Evolutionary conservation across 257 asterid species (phyloP), one percentile per base, ranked within the genome.

Genomic region (Henckelia pumila): DNA sequence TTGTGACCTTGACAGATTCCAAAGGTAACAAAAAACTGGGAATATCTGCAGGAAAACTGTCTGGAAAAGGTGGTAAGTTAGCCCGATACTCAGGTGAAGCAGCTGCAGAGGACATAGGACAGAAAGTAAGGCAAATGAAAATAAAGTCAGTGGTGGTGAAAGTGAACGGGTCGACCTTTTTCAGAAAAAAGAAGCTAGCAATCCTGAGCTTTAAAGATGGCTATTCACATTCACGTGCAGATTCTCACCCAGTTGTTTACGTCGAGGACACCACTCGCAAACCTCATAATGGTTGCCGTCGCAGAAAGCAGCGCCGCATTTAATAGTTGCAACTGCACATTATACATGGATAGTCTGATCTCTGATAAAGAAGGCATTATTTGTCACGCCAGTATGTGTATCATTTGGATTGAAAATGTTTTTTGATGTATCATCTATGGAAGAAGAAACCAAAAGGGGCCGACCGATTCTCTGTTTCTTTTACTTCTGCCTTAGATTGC

Each of bases 221-320:
- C n/a, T 94, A 79, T 37, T 75, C 86, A 10, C 77, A 83, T 71
- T 86, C 92, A 19, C 79, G 93, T 14, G 88, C 87, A 25, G 93
- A 84, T 66, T 65, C 59, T 69, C 83, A 80, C 67, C 99, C 96
- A 3, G 66, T 91, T 33, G 95, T 94, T 3, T 84, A 75, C 79
- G 69, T 91, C 13, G 97, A 94, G 83, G 97, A 94, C 73, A 88
- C 96, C 0, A 94, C 97, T 17, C 74, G 96, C 8, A 82, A 80
- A 22, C 89, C 97, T 7, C 97, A 94, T 65, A 94, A 91, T 28
- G 97, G 97, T 16, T 94, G 97, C 73, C 97, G 97, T 55, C 92
- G 64, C 70, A 75, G 73, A 9, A 91, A 91, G 85, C 77, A 80
- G 56, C 85, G 97, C 30, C 92, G 96, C 22, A 80, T 93, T 7